Base-by-base conservation (phyloP, 164 flowering plant genomes). In the Sedum album region DNA sequence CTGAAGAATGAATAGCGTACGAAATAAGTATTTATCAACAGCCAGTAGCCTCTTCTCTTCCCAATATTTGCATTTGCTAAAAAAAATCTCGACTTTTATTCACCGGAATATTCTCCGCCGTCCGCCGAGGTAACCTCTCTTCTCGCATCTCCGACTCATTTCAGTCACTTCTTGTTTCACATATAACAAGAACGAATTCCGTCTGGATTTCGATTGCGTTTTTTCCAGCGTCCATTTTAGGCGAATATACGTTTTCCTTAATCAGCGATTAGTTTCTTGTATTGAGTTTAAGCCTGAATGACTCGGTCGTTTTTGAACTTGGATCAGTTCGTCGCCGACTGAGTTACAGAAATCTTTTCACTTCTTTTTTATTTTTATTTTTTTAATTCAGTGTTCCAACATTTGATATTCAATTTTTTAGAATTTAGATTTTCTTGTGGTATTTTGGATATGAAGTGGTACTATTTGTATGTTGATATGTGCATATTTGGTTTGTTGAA, bases 401-500 rank as follows among this genome's bases (percentile, higher is more conserved):
- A 15, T 9, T 15, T 0, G n/a, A 11, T 5, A 11, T 14, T 44
- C 48, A 11, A 4, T 44, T 44, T 13, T 1, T 44, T 1, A 14
- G 13, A 8, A 44, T 44, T 11, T 17, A 44, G 15, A 14, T 44
- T n/a, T n/a, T 17, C 38, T 44, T 44, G 18, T 13, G 15, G 1
- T 44, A 18, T 3, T 44, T 44, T 44, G 0, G 17, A 17, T 44
- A 11, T 3, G 48, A 18, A 44, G 11, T 13, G 11, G 20, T 44
- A 44, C 0, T 17, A 11, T 14, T 14, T 13, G 15, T 44, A 17
- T 13, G 48, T 39, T n/a, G n/a, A 4, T 30, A 21, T 23, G 26
- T 69, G 30, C 8, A n/a, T 44, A n/a, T 68, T 26, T 68, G n/a
- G 35, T 41, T 72, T 26, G 57, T 31, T 60, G 42, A 73, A 75